Evolutionary conservation across 2,329 filamentous ascomycete species (phyloP), one percentile per base, ranked within the genome.

Genomic region (Pestalotiopsis sp.): DNA sequence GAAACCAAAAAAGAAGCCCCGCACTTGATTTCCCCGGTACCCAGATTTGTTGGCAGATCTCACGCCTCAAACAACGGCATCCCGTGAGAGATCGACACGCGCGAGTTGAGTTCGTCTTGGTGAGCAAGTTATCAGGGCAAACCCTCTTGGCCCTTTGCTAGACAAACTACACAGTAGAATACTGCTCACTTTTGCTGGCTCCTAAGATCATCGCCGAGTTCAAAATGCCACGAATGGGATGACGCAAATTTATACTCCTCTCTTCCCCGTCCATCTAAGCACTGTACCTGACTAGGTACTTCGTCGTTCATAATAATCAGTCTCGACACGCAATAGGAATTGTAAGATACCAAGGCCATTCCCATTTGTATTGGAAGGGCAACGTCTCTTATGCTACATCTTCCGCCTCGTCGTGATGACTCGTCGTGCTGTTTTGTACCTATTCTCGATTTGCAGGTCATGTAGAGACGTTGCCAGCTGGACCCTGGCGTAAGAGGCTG

Each of bases 21-120:
- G 31, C 59, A 61, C 38, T 14, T 52, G 59, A 36, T 62, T 36
- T 62, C 31, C 59, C 59, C 31, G 36, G 59, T 39, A 38, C 36
- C 59, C 36, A 62, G 27, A 62, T 62, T 52, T 62, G 59, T 36
- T 20, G n/a, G 59, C 31, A 62, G 59, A 62, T 62, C 59, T 62
- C 11, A 62, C 20, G 59, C 59, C 31, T 39, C 20, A 17, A 39
- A n/a, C 17, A n/a, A 38, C 25, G 27, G 5, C 59, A 39, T 20
- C 59, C 27, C 45, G 27, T 39, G 31, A 62, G 59, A 17, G 59
- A 62, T 62, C 59, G 59, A 62, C 59, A 39, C 13, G n/a, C 14
- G 57, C 59, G 13, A 36, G 13, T 62, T 61, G 31, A 36, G 31
- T 31, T 20, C 38, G 59, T 62, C 31, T 17, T 52, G 45, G 20